A percentile compares a stretch with the other conserved stretches of the same genome.
phyloP scores from a whole-genome alignment of 768 basidiomycete species.

The Leccinum boreale region DNA sequence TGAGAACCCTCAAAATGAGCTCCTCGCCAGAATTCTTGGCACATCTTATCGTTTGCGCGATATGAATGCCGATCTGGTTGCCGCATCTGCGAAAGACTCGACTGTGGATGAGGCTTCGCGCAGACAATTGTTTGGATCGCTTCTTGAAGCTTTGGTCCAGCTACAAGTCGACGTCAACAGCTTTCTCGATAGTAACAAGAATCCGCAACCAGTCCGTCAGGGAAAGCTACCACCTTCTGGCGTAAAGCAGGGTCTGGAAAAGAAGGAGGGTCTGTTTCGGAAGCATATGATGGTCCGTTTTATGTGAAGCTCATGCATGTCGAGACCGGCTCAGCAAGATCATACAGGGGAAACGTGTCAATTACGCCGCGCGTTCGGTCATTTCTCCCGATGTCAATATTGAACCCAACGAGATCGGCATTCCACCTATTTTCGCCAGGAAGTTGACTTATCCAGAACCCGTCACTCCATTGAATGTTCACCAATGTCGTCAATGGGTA shows the following conservation, averaged over 20 bases:
- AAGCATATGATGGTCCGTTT: slow-evolving; percentile 96
- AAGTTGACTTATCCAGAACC: slow-evolving; percentile 98
- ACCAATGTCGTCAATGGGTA: slow-evolving; percentile 83
- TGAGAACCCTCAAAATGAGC: slow-evolving; percentile 94
- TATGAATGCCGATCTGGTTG: slow-evolving; percentile 61
- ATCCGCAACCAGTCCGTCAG: slow-evolving; percentile 77
- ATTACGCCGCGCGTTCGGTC: slow-evolving; percentile 99
- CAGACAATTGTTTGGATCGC: slow-evolving; percentile 55
- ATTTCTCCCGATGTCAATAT: slow-evolving; percentile 99
- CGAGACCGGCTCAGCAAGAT: background rate
- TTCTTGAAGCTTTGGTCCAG: slow-evolving; percentile 83
- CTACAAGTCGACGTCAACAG: slow-evolving; percentile 94
- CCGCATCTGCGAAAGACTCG: slow-evolving; percentile 57
- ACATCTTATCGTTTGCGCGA: slow-evolving; percentile 82
- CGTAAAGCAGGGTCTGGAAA: slow-evolving; percentile 95
- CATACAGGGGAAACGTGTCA: slow-evolving; percentile 93
- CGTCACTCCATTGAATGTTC: slow-evolving; percentile 88
- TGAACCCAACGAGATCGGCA: slow-evolving; percentile 97
- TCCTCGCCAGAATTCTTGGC: slow-evolving; percentile 74
- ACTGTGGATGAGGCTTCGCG: slow-evolving; percentile 48
- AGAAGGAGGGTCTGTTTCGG: slow-evolving; percentile 97
- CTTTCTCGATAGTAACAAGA: slow-evolving; percentile 96
- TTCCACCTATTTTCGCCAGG: slow-evolving; percentile 95
- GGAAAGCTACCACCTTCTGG: slow-evolving; percentile 91
- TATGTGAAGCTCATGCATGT: background rate